Percentiles rank a stretch among this genome's conserved stretches.
These are phyloP conservation scores for Coemansia sp. DNA, from an alignment of 192 early-diverging fungal genomes.

Conservation along the genomic window DNA sequence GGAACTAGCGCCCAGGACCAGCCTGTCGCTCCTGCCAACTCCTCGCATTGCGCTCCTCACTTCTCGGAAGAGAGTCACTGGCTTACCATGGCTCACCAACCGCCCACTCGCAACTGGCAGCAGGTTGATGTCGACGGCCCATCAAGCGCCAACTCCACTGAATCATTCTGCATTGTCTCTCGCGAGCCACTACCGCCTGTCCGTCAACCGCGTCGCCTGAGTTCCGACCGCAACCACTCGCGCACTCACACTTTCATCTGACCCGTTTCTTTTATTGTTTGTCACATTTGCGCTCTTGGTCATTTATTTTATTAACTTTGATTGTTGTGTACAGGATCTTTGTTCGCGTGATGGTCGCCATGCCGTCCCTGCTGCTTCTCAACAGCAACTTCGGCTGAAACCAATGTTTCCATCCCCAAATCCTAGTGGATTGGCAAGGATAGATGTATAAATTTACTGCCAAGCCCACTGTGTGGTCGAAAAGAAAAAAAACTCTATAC, in stretches of 20 bases:
- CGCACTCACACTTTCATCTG: slow-evolving; percentile 8
- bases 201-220: slow-evolving; percentile 12
- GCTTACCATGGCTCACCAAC: slow-evolving; percentile 1
- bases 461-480: too few relatives aligned
- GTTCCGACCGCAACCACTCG: slow-evolving; percentile 4
- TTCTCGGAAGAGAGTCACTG: slow-evolving; percentile 3
- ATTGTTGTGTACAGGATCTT: neutral
- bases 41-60: too few relatives aligned
- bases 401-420: too few relatives aligned
- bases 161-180: slow-evolving; percentile 44
- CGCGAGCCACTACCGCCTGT: slow-evolving; percentile 17
- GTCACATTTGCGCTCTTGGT: neutral
- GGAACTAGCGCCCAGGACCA: slow-evolving; percentile 25
- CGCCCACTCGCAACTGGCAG: slow-evolving; percentile 28
- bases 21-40: slow-evolving; percentile 13
- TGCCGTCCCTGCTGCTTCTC: too few relatives aligned
- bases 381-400: too few relatives aligned
- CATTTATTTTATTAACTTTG: neutral
- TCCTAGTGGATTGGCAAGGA: too few relatives aligned
- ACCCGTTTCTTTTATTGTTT: slow-evolving; percentile 7
- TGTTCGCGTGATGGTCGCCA: too few relatives aligned
- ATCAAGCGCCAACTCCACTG: slow-evolving; percentile 32
- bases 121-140: slow-evolving; percentile 14
- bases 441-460: too few relatives aligned
- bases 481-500: too few relatives aligned